Percentiles rank a stretch among this genome's conserved stretches.
Evolutionary conservation across 75 land plant species (phyloP).

Genomic region (Selaginella moellendorffii): DNA sequence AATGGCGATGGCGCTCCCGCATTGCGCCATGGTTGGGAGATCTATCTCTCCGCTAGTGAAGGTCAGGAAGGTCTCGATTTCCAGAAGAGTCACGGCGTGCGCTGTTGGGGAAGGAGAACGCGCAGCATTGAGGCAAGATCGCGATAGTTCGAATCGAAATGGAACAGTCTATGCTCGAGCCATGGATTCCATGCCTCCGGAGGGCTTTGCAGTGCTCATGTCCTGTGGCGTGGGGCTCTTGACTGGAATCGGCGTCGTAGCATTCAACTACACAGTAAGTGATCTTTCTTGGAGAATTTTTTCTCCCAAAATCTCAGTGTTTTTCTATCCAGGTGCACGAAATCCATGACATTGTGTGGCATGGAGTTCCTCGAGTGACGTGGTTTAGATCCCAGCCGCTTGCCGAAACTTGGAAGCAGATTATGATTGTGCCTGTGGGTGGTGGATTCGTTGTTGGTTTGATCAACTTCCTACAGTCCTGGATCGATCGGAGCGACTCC

Average conservation of each 20-base stretch:
- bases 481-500: constrained; percentile 15
- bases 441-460: constrained; percentile 71
- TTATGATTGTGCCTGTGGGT: constrained; percentile 51
- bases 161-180: background rate
- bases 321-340: constrained; percentile 86
- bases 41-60: background rate
- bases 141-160: background rate
- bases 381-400: constrained; percentile 76
- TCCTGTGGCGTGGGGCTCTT: constrained; percentile 76
- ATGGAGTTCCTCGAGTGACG: constrained; percentile 66
- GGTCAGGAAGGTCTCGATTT: background rate
- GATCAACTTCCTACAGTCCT: constrained; percentile 34
- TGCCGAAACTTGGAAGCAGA: constrained; percentile 40
- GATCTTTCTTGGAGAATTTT: no score
- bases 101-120: background rate
- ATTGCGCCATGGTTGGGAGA: background rate
- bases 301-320: no score
- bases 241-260: constrained; percentile 68
- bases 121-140: no score
- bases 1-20: background rate
- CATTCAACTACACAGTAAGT: constrained; percentile 66
- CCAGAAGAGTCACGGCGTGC: background rate
- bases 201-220: constrained; percentile 32
- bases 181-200: constrained; percentile 28
- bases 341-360: constrained; percentile 73